Percentiles rank a stretch among this genome's conserved stretches.
Evolutionary conservation across 371 early-diverging fungal genomes (phyloP).

Genomic region (Mortierella sp.): DNA sequence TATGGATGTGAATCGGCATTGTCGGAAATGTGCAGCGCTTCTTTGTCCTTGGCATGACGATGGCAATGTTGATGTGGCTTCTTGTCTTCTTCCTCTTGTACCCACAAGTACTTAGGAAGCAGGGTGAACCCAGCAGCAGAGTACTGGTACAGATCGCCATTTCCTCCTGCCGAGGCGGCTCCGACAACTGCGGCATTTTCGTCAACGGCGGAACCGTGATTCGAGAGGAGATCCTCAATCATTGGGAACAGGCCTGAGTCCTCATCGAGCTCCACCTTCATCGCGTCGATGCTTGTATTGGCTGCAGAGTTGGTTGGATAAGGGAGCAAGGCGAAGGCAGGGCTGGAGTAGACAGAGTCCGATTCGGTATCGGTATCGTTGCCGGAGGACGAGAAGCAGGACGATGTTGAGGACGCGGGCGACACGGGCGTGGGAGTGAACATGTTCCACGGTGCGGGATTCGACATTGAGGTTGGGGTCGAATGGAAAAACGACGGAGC

Average conservation of each 20-base stretch:
- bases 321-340: slow-evolving; percentile 4
- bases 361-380: background rate
- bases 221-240: background rate
- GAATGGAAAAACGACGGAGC: background rate
- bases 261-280: background rate
- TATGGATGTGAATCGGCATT: background rate
- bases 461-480: background rate
- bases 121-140: background rate
- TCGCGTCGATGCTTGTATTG: background rate
- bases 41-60: slow-evolving; percentile 1
- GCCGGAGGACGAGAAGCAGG: slow-evolving; percentile 11
- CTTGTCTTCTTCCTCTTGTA: background rate
- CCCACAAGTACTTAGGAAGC: slow-evolving; percentile 15
- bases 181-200: slow-evolving; percentile 16
- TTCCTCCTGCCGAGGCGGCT: background rate
- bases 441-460: slow-evolving; percentile 1
- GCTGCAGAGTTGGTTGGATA: background rate
- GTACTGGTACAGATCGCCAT: too few species aligned
- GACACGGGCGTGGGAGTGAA: slow-evolving; percentile 15
- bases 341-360: slow-evolving; percentile 24
- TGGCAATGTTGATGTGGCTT: background rate
- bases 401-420: slow-evolving; percentile 17
- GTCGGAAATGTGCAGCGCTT: background rate
- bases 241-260: background rate
- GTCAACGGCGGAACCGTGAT: slow-evolving; percentile 20